phyloP scores from a whole-genome alignment of 352 stramenopile genomes.

The Globisporangium mamillatum region DNA sequence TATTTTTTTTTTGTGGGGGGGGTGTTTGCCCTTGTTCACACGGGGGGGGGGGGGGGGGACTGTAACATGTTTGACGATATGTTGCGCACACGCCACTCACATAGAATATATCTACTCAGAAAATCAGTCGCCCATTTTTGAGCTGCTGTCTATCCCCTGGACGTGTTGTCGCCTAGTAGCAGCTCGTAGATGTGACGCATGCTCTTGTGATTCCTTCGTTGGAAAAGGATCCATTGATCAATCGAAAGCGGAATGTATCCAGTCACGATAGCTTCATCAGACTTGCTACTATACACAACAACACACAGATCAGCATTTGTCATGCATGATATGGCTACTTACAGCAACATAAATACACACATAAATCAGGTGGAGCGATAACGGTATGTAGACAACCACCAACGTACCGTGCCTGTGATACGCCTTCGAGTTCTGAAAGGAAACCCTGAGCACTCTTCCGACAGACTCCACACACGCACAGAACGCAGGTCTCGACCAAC shows the following conservation, averaged over 20 bases:
- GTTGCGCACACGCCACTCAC: too few relatives aligned
- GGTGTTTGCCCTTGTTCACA: too few relatives aligned
- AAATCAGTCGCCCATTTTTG: too few relatives aligned
- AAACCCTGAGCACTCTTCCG: not conserved
- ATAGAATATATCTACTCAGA: not conserved
- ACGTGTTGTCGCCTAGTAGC: too few relatives aligned
- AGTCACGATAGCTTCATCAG: not conserved
- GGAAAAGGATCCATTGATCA: too few relatives aligned
- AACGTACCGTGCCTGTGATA: not conserved
- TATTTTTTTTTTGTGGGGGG: too few relatives aligned
- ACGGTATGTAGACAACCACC: not conserved
- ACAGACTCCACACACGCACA: not conserved
- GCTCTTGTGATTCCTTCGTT: too few relatives aligned
- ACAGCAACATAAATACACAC: not conserved
- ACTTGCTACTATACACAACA: too few relatives aligned
- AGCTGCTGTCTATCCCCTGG: too few relatives aligned
- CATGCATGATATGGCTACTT: not conserved
- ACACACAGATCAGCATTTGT: not conserved
- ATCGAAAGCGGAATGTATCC: not conserved
- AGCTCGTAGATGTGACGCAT: too few relatives aligned
- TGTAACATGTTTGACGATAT: too few relatives aligned
- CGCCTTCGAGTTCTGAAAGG: not conserved
- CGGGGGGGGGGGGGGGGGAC: too few relatives aligned
- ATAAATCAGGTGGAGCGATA: not conserved
- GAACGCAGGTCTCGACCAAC: not conserved